phyloP scores from a whole-genome alignment of 2,329 filamentous ascomycete species.

The Diaporthe australafricana region DNA sequence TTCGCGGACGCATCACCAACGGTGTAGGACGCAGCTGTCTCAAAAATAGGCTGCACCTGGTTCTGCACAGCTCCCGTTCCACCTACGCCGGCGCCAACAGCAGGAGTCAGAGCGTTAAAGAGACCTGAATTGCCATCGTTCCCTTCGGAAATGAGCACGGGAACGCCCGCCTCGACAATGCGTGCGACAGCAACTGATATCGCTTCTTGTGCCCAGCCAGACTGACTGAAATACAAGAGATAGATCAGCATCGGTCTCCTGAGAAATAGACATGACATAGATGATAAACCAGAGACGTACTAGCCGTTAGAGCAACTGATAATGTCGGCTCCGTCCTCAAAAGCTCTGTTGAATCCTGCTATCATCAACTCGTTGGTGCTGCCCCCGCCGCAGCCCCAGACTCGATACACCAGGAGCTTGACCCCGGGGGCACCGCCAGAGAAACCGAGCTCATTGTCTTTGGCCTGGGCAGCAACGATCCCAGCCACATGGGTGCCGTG shows the following conservation, averaged over 20 bases:
- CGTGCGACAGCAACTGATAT: conserved; percentile 3
- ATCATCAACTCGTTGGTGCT: conserved; percentile 26
- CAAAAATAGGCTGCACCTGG: conserved; percentile 14
- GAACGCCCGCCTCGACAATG: conserved; percentile 7
- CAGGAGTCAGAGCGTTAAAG: neutral
- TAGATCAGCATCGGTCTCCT: neutral
- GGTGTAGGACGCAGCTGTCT: conserved; percentile 8
- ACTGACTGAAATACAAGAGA: neutral
- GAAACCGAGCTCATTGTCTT: conserved; percentile 30
- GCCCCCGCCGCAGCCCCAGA: conserved; percentile 40
- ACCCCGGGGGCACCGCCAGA: conserved; percentile 49
- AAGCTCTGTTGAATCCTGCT: conserved; percentile 19
- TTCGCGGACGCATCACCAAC: neutral
- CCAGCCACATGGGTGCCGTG: too few species aligned
- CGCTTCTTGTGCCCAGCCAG: conserved; percentile 1
- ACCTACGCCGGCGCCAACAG: neutral
- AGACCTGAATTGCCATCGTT: neutral
- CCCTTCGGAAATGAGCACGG: neutral
- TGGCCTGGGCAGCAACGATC: conserved; percentile 9
- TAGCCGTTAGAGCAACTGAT: conserved; percentile 19
- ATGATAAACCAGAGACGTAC: neutral
- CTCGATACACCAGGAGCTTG: conserved; percentile 48
- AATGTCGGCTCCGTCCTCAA: conserved; percentile 11
- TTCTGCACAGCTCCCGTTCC: conserved; percentile 13
- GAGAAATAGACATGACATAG: neutral